Evolutionary conservation across 257 asterid genomes (phyloP).

Genomic region (Schizonepeta tenuifolia): DNA sequence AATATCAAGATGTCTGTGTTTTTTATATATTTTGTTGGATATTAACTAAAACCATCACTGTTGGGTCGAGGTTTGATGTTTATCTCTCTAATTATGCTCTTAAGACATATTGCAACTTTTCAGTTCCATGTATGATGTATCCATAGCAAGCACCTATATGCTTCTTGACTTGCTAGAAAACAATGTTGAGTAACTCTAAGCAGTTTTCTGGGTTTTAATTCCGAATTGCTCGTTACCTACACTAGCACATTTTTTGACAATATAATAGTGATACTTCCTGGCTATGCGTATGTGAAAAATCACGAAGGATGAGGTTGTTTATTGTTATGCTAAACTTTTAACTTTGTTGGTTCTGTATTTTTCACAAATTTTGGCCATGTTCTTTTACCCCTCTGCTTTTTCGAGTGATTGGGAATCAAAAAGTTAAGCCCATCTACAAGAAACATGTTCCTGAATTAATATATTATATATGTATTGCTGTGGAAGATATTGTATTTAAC

Average conservation of each 20-base stretch:
- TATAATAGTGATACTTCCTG: neutral
- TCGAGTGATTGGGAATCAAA: slow-evolving; percentile 5
- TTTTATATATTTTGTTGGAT: slow-evolving; percentile 4
- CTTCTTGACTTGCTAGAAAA: neutral
- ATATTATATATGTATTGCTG: neutral
- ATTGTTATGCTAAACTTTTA: too few relatives aligned
- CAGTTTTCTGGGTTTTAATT: slow-evolving; percentile 5
- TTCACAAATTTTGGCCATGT: slow-evolving; percentile 16
- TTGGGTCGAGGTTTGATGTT: neutral
- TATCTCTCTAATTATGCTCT: neutral
- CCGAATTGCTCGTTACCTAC: neutral
- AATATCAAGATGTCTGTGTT: too few relatives aligned
- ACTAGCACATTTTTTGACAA: slow-evolving; percentile 7
- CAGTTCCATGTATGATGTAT: neutral
- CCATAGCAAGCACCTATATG: neutral
- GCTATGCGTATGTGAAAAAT: neutral
- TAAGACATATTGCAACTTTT: neutral
- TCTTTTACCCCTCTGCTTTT: neutral
- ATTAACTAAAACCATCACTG: slow-evolving; percentile 1
- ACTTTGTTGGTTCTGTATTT: neutral
- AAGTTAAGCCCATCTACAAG: slow-evolving; percentile 9
- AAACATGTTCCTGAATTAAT: slow-evolving; percentile 15
- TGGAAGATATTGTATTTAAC: slow-evolving; percentile 9
- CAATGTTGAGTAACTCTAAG: neutral
- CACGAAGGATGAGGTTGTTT: slow-evolving; percentile 9